Evolutionary conservation across 73 alveolate species (phyloP), one percentile per base, ranked within the genome.

Genomic region (Uronychia setigera): DNA sequence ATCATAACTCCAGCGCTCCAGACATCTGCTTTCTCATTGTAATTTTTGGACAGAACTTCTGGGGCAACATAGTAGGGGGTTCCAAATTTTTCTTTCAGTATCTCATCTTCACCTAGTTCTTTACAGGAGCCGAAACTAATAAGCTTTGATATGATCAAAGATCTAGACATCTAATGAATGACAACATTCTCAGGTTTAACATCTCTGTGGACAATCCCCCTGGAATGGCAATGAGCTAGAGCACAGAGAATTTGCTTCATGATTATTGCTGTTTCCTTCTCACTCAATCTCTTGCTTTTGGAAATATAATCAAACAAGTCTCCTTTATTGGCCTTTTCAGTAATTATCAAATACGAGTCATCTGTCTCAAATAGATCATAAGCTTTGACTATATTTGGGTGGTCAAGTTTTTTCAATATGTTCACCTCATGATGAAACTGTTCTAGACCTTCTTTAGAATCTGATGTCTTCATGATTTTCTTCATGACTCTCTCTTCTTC

Each of bases 21-120:
- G 31, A 92, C 31, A 91, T 93, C 98, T 33, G 97, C 89, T 82
- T 86, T 85, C 80, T 95, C 97, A 76, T 93, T 93, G 81, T 95
- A 95, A 29, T 80, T 83, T 33, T 88, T 86, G 58, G 76, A 83
- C 60, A 95, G 80, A 26, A 93, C 97, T 60, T 92, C 97, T 1
- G 97, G 97, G 29, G 97, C 97, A 9, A 91, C 88, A 80, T 95
- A 95, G 75, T 87, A 83, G 9, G 97, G 93, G 26, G 98, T 93
- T 29, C 97, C 98, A 58, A 85, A 77, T 32, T 79, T 87, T 67
- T 86, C 89, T 34, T 77, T 78, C 87, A 85, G 76, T 76, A 84
- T 92, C 85, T 85, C 93, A 30, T 91, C 96, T 83, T 84, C 83
- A 77, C 81, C 79, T 60, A 88, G 80, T 74, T 83, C 79, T 58